Conservation (phyloP, 495 filamentous ascomycete species). For the Copromyces sp. region DNA sequence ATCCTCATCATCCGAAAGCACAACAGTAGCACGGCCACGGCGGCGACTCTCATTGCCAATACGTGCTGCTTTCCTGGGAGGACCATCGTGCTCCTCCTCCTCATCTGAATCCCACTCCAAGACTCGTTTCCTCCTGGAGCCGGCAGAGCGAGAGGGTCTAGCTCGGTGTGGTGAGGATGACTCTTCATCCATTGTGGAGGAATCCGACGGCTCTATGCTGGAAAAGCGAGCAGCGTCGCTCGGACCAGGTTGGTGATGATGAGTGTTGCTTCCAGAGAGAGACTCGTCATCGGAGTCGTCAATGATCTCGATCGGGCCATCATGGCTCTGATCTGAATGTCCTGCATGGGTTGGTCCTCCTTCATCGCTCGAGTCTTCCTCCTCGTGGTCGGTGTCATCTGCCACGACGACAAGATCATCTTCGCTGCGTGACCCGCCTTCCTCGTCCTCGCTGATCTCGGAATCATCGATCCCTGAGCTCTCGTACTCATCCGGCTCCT, state of each 20-base stretch:
- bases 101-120: constrained; percentile 10
- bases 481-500: constrained; percentile 17
- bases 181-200: constrained; percentile 1
- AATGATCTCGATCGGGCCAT: background rate
- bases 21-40: background rate
- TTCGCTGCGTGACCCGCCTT: constrained; percentile 2
- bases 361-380: background rate
- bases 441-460: constrained; percentile 7
- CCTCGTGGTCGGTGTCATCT: background rate
- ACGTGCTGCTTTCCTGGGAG: constrained; percentile 5
- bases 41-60: background rate
- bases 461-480: constrained; percentile 25
- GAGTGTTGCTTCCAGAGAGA: background rate
- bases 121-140: background rate
- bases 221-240: constrained; percentile 10
- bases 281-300: constrained; percentile 1
- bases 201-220: constrained; percentile 13
- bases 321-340: background rate
- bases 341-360: background rate
- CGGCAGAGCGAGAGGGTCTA: background rate
- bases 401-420: constrained; percentile 13
- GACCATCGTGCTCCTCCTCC: background rate
- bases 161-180: background rate
- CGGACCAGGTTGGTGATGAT: background rate
- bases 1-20: constrained; percentile 9